Base-by-base conservation (phyloP, 1,139 yeast genomes). In the Taiozyma sp. region DNA sequence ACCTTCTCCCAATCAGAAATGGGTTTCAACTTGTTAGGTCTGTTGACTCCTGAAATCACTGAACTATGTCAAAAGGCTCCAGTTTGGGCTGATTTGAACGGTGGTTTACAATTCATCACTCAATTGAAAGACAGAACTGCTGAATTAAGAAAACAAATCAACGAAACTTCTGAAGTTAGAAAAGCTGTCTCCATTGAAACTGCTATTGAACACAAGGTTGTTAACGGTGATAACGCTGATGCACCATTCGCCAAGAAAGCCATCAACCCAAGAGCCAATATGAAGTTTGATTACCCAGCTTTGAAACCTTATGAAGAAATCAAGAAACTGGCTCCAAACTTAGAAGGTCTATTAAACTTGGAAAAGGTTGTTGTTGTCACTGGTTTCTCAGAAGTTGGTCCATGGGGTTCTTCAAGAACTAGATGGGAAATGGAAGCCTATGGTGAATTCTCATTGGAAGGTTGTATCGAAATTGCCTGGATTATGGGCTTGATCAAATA, bases 391-490 rank as follows among this genome's bases (percentile, higher is more conserved):
- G 99, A 93, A 75, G 98, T 93, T 62, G 95, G 97, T 68, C 99
- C 99, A 68, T 95, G 98, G 97, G 99, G 99, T 81, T 90, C 91
- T 69, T 74, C 99, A 45, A 88, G 98, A 80, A 93, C 99, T 55
- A 85, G 99, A 79, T 93, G 99, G 99, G 98, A 93, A 73, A 93
- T 93, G 96, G 99, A 93, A 75, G 88, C 97, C 50, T 61, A 72
- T 55, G 99, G 99, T 64, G 90, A 88, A 67, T 93, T 93, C 72
- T 91, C 98, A n/a, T 76, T 93, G 64, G 99, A 93, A 74, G 99
- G 99, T 67, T 87, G 97, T 66, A 87, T 93, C 68, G 99, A 93
- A 76, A 91, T 93, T 96, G 98, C 99, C 49, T 93, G 98, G 98
- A 90, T 93, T 62, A 93, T 93, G 98, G 98, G 98, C 61, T 80